phyloP scores from a whole-genome alignment of 1,284 basidiomycete species.

The Trichosporon sp. region DNA sequence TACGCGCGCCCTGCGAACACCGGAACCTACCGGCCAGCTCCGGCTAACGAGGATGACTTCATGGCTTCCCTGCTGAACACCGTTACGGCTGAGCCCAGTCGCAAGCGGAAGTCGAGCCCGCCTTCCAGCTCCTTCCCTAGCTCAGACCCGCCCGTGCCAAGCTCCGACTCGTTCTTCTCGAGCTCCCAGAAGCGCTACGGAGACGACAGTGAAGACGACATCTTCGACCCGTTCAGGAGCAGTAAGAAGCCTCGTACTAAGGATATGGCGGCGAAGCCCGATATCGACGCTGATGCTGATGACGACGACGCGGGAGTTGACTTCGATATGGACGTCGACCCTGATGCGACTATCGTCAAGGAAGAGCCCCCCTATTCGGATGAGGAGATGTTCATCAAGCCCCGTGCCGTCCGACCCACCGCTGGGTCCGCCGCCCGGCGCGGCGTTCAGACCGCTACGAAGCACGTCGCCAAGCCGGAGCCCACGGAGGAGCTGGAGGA shows the following conservation, averaged over 20 bases:
- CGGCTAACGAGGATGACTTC: slow-evolving; percentile 81
- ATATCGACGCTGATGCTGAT: slow-evolving; percentile 35
- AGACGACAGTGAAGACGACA: slow-evolving; percentile 56
- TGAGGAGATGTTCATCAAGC: slow-evolving; percentile 40
- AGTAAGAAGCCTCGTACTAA: slow-evolving; percentile 52
- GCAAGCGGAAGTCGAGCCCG: slow-evolving; percentile 75
- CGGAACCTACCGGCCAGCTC: slow-evolving; percentile 72
- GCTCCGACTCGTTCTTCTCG: slow-evolving; percentile 58
- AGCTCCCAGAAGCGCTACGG: slow-evolving; percentile 41
- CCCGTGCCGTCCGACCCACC: slow-evolving; percentile 33
- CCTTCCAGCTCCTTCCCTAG: slow-evolving; percentile 46
- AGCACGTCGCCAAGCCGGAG: slow-evolving; percentile 34
- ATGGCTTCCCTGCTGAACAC: slow-evolving; percentile 71
- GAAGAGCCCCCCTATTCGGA: slow-evolving; percentile 57
- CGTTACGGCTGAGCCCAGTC: slow-evolving; percentile 48
- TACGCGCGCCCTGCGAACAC: slow-evolving; percentile 61
- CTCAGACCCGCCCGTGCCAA: slow-evolving; percentile 44
- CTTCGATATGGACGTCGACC: slow-evolving; percentile 37
- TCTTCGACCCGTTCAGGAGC: slow-evolving; percentile 41
- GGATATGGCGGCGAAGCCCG: slow-evolving; percentile 43
- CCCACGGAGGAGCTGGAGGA: slow-evolving; percentile 27
- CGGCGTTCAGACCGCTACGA: slow-evolving; percentile 31
- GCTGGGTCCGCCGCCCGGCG: slow-evolving; percentile 26
- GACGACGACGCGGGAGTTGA: slow-evolving; percentile 24
- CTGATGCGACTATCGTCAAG: slow-evolving; percentile 47